A percentile compares a stretch with the other conserved stretches of the same genome.
phyloP scores from a whole-genome alignment of 768 basidiomycete species.

The Calvatia gigantea region DNA sequence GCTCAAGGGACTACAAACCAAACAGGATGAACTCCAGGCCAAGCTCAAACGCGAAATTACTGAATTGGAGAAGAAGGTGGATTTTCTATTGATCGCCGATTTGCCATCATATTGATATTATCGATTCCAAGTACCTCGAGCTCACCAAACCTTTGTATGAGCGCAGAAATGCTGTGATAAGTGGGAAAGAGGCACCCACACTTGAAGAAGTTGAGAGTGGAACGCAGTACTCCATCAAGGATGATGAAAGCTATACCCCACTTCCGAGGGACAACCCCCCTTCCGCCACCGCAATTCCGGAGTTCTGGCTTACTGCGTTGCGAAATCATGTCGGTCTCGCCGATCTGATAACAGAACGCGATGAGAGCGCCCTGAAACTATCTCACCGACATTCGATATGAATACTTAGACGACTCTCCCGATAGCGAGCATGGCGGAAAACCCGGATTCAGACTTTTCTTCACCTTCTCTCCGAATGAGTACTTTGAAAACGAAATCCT shows the following conservation, averaged over 20 bases:
- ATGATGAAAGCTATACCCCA: slow-evolving; percentile 51
- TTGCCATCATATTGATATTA: slow-evolving; percentile 11
- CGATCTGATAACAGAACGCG: slow-evolving; percentile 91
- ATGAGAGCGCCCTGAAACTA: slow-evolving; percentile 81
- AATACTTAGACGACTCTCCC: slow-evolving; percentile 57
- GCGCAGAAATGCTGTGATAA: slow-evolving; percentile 81
- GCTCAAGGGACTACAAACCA: slow-evolving; percentile 89
- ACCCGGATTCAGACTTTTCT: slow-evolving; percentile 90
- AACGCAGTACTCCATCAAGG: slow-evolving; percentile 66
- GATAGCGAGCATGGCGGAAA: slow-evolving; percentile 52
- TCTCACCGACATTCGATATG: slow-evolving; percentile 76
- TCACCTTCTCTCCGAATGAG: slow-evolving; percentile 78
- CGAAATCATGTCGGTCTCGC: slow-evolving; percentile 85
- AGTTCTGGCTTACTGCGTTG: slow-evolving; percentile 98
- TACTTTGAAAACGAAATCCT: slow-evolving; percentile 84
- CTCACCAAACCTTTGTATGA: slow-evolving; percentile 84
- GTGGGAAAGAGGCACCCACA: slow-evolving; percentile 70
- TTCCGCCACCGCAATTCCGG: slow-evolving; percentile 63
- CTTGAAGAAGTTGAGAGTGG: slow-evolving; percentile 82
- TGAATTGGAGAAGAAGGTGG: slow-evolving; percentile 92
- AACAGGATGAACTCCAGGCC: slow-evolving; percentile 88
- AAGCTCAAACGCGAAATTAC: slow-evolving; percentile 95
- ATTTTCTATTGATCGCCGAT: slow-evolving; percentile 18
- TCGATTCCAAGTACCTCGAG: slow-evolving; percentile 57
- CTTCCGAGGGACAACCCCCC: slow-evolving; percentile 50